phyloP scores from a whole-genome alignment of 345 rosid species.

The Salix arbutifolia region DNA sequence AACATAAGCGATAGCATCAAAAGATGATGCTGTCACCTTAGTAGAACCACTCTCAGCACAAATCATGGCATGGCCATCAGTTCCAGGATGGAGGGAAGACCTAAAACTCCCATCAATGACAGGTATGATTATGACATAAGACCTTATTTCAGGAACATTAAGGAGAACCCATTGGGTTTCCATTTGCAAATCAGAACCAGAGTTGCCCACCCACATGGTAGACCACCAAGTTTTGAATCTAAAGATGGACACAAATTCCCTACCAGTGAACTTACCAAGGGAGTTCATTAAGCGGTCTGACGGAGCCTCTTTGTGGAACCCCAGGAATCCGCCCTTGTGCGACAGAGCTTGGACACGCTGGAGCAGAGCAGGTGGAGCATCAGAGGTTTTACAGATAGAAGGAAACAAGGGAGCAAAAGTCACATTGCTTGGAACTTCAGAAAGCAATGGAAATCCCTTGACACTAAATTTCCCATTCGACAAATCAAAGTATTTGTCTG shows the following conservation, averaged over 20 bases:
- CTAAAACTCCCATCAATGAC: conserved; percentile 64
- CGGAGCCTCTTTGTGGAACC: conserved; percentile 44
- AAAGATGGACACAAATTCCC: conserved; percentile 61
- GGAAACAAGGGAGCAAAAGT: conserved; percentile 47
- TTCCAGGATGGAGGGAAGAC: conserved; percentile 64
- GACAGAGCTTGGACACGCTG: conserved; percentile 46
- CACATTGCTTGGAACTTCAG: conserved; percentile 62
- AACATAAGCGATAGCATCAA: conserved; percentile 62
- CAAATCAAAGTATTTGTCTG: conserved; percentile 32
- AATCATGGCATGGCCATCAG: conserved; percentile 48
- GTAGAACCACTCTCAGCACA: conserved; percentile 71
- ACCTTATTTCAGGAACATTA: conserved; percentile 54
- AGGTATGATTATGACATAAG: conserved; percentile 59
- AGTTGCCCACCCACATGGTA: conserved; percentile 69
- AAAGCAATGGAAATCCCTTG: conserved; percentile 48
- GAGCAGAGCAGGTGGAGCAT: conserved; percentile 51
- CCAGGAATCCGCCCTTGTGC: conserved; percentile 63
- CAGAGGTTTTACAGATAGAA: conserved; percentile 33
- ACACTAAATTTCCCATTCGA: conserved; percentile 42
- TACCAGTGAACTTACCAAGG: conserved; percentile 50
- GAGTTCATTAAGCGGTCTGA: conserved; percentile 49
- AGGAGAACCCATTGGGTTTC: conserved; percentile 81
- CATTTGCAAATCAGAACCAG: conserved; percentile 73
- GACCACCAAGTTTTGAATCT: conserved; percentile 95
- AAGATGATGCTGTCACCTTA: conserved; percentile 43